These are phyloP conservation scores for Podaxis rugospora DNA, from an alignment of 768 basidiomycete species.

Conservation along the genomic window DNA sequence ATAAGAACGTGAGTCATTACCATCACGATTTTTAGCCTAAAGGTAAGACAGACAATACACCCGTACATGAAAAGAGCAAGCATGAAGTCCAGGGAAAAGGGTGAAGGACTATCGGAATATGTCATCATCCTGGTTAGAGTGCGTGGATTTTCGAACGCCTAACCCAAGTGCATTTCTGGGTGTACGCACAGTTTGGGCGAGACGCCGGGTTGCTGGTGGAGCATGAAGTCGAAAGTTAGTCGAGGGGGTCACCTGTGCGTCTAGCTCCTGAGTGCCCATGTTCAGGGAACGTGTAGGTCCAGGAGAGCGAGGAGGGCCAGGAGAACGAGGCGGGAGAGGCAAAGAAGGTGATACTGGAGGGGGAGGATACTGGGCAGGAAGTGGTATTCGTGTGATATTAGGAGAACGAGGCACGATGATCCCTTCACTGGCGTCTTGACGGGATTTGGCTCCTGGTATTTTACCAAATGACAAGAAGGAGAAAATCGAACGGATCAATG, in stretches of 20 bases:
- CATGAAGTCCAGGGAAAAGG: background rate
- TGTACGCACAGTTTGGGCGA: conserved; percentile 17
- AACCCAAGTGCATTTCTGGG: conserved; percentile 22
- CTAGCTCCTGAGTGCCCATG: conserved; percentile 27
- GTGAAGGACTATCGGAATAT: conserved; percentile 1
- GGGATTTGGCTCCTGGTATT: conserved; percentile 37
- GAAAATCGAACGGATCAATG: conserved; percentile 66
- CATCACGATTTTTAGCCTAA: background rate
- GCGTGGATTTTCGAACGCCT: conserved; percentile 19
- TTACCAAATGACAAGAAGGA: conserved; percentile 40
- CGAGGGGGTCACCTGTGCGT: conserved; percentile 22
- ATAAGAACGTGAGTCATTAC: background rate
- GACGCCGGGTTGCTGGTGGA: conserved; percentile 19
- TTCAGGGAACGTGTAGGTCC: conserved; percentile 35
- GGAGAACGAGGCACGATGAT: conserved; percentile 66
- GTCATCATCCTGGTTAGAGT: conserved; percentile 14
- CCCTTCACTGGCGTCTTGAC: conserved; percentile 57
- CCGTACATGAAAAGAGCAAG: background rate
- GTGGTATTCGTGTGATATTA: conserved; percentile 27
- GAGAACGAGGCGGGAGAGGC: conserved; percentile 34
- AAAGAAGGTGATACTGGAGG: conserved; percentile 26
- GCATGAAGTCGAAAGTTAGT: conserved; percentile 34
- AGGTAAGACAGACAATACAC: background rate
- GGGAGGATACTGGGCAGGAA: conserved; percentile 18
- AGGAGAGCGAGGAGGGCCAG: conserved; percentile 20